These are phyloP conservation scores for Beauveria asiatica DNA, from an alignment of 2,329 filamentous ascomycete species.

Conservation along the genomic window DNA sequence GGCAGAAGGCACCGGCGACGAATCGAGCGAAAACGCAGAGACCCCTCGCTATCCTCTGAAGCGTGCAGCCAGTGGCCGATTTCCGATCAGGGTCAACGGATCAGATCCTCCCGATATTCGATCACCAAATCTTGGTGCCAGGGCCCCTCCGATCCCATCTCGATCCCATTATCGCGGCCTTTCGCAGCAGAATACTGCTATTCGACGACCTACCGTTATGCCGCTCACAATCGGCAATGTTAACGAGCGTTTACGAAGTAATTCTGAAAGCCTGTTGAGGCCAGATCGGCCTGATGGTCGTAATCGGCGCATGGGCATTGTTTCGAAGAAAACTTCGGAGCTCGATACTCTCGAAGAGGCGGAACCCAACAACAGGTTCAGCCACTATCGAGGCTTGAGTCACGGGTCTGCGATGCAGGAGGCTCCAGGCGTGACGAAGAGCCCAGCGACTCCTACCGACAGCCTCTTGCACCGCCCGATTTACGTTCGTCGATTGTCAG, in stretches of 20 bases:
- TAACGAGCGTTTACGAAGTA: conserved; percentile 59
- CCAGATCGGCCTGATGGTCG: conserved; percentile 45
- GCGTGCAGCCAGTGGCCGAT: conserved; percentile 55
- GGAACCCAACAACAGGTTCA: conserved; percentile 55
- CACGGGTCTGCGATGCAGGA: conserved; percentile 62
- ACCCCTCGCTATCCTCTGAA: conserved; percentile 64
- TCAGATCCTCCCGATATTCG: conserved; percentile 58
- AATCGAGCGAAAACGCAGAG: conserved; percentile 66
- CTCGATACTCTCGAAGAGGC: conserved; percentile 55
- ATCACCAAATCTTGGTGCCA: conserved; percentile 53
- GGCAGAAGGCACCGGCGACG: conserved; percentile 48
- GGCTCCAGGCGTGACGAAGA: conserved; percentile 34
- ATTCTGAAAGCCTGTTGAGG: conserved; percentile 53
- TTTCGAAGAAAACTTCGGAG: conserved; percentile 51
- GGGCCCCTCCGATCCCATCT: conserved; percentile 69
- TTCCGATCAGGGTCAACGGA: conserved; percentile 65
- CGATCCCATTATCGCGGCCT: conserved; percentile 68
- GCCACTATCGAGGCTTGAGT: conserved; percentile 57
- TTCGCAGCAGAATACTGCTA: conserved; percentile 56
- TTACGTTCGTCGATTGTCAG: conserved; percentile 55
- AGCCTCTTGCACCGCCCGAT: conserved; percentile 48
- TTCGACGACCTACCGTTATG: conserved; percentile 64
- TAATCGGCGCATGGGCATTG: conserved; percentile 55
- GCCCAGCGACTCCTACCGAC: conserved; percentile 53
- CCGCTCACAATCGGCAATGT: conserved; percentile 60